These are phyloP conservation scores for Solanum boliviense DNA, from an alignment of 257 asterid species.

Conservation along the genomic window DNA sequence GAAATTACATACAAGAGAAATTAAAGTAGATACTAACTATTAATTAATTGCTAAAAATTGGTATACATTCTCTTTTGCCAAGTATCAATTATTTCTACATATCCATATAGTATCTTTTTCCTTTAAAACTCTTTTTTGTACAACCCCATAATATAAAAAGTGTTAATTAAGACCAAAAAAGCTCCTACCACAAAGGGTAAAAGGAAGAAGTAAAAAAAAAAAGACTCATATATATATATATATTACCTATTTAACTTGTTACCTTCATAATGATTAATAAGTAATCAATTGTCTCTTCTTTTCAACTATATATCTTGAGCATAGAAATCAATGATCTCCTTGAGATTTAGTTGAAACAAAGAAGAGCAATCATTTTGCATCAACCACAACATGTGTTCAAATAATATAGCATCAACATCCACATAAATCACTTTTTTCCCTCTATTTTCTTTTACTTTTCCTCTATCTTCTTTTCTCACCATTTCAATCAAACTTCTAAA, in stretches of 20 bases:
- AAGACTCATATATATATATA: not conserved
- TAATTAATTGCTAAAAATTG: not conserved
- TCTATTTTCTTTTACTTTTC: not conserved
- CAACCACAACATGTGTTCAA: constrained; percentile 37
- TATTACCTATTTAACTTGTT: not conserved
- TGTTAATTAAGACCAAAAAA: not conserved
- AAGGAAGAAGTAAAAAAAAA: not conserved
- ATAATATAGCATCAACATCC: constrained; percentile 35
- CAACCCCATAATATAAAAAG: not conserved
- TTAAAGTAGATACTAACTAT: not conserved
- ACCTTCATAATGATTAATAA: not conserved
- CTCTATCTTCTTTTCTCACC: constrained; percentile 12
- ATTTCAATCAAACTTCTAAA: constrained; percentile 21
- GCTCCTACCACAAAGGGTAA: not conserved
- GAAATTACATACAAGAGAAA: not conserved
- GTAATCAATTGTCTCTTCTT: not conserved
- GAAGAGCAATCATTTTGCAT: constrained; percentile 38
- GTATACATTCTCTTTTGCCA: not conserved
- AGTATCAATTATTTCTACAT: not conserved
- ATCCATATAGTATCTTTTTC: not conserved
- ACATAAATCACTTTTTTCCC: constrained; percentile 19
- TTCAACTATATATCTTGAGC: constrained; percentile 17
- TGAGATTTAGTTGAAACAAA: constrained; percentile 28
- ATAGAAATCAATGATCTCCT: constrained; percentile 32
- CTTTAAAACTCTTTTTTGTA: not conserved